Percentiles rank a stretch among this genome's conserved stretches.
phyloP scores from a whole-genome alignment of 176 grass and related monocot species.

The Thalia dealbata region DNA sequence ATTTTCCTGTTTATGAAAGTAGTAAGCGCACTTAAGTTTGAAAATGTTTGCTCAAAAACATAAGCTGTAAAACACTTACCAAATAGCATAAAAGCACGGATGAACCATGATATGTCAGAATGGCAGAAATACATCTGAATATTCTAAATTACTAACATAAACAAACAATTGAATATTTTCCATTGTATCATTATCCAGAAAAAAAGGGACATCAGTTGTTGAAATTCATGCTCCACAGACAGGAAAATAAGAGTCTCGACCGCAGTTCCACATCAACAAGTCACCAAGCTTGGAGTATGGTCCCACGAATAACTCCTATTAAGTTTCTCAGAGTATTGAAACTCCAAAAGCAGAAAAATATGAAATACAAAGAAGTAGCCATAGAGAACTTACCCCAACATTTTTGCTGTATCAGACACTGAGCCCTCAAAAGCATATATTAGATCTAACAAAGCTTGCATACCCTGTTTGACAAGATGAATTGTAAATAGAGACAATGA shows the following conservation, averaged over 20 bases:
- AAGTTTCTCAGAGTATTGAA: not conserved
- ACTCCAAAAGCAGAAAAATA: not conserved
- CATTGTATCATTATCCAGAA: not conserved
- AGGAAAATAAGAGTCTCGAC: not conserved
- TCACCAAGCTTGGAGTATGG: not conserved
- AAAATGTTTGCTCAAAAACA: not conserved
- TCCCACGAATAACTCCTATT: not conserved
- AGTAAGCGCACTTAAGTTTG: not conserved
- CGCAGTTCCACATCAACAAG: not conserved
- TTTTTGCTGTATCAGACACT: constrained; percentile 66
- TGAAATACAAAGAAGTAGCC: not conserved
- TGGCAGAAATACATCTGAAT: not conserved
- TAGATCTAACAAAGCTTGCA: constrained; percentile 94
- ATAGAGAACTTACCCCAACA: constrained; percentile 55
- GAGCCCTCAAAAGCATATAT: constrained; percentile 80
- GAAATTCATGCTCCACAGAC: not conserved
- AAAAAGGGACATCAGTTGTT: not conserved
- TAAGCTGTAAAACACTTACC: not conserved
- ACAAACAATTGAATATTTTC: not conserved
- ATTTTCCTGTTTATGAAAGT: not conserved
- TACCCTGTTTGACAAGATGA: constrained; percentile 46
- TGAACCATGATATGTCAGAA: not conserved
- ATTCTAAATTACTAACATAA: not conserved
- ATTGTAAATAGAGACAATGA: not conserved
- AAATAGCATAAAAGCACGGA: not conserved